These are phyloP conservation scores for Xanthoparmelia taractica DNA, from an alignment of 495 filamentous ascomycete species.

Conservation along the genomic window DNA sequence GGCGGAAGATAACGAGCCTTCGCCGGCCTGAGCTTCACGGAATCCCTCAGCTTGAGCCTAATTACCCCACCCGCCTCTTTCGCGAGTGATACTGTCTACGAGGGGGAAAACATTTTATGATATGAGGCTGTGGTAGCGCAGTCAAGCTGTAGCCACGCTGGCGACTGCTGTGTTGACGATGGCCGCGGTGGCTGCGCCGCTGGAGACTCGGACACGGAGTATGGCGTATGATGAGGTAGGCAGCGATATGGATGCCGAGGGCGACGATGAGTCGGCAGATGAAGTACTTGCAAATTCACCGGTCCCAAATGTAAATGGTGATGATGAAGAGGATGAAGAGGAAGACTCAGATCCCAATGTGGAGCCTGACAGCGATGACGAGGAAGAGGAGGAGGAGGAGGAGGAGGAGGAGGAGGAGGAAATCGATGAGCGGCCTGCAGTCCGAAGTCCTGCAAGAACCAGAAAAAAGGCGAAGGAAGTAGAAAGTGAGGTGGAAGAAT, in stretches of 20 bases:
- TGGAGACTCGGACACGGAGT: slow-evolving; percentile 36
- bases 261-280: slow-evolving; percentile 44
- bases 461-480: slow-evolving; percentile 8
- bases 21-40: background rate
- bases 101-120: background rate
- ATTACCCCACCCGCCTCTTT: background rate
- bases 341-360: slow-evolving; percentile 41
- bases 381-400: slow-evolving; percentile 32
- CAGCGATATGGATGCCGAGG: slow-evolving; percentile 48
- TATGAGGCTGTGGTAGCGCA: slow-evolving; percentile 15
- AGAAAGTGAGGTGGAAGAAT: slow-evolving; percentile 22
- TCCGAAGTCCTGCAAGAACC: slow-evolving; percentile 6
- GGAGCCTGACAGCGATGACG: slow-evolving; percentile 35
- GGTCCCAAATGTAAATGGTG: slow-evolving; percentile 18
- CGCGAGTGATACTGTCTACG: background rate
- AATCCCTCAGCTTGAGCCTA: background rate
- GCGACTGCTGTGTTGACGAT: slow-evolving; percentile 41
- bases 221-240: slow-evolving; percentile 35
- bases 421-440: slow-evolving; percentile 22
- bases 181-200: slow-evolving; percentile 42
- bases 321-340: slow-evolving; percentile 35
- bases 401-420: slow-evolving; percentile 32
- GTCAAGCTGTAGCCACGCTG: slow-evolving; percentile 32
- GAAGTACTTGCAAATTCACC: slow-evolving; percentile 24
- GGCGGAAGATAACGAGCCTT: background rate